These are phyloP conservation scores for Lepidium sativum DNA, from an alignment of 345 rosid genomes.

Conservation along the genomic window DNA sequence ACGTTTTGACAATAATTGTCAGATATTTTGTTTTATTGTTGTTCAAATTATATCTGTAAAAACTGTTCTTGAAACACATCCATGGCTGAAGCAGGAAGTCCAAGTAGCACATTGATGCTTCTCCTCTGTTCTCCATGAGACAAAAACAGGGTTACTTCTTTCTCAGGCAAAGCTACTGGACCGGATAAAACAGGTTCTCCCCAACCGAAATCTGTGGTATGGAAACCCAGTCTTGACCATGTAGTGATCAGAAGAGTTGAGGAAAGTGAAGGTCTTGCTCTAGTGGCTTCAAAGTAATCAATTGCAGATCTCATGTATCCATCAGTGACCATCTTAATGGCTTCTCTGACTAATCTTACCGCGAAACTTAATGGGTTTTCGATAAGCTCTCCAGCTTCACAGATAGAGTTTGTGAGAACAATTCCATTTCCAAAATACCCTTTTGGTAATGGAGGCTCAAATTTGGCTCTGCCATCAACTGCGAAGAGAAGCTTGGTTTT, in stretches of 20 bases:
- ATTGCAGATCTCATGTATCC: constrained; percentile 90
- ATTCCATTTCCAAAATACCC: constrained; percentile 91
- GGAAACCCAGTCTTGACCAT: constrained; percentile 78
- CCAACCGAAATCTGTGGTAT: constrained; percentile 88
- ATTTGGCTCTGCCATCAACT: constrained; percentile 79
- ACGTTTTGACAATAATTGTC: constrained; percentile 7
- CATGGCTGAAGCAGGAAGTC: constrained; percentile 79
- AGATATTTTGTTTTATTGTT: background rate
- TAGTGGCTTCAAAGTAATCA: constrained; percentile 79
- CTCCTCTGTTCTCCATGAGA: constrained; percentile 76
- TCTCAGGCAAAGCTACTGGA: constrained; percentile 86
- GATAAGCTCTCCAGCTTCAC: constrained; percentile 58
- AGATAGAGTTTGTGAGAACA: constrained; percentile 60
- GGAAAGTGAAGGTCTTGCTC: constrained; percentile 76
- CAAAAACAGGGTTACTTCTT: constrained; percentile 77
- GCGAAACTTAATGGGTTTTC: constrained; percentile 54
- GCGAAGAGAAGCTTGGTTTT: constrained; percentile 79
- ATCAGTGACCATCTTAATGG: constrained; percentile 70
- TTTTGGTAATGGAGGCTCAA: constrained; percentile 66
- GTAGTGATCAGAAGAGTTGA: constrained; percentile 82
- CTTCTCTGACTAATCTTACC: constrained; percentile 53
- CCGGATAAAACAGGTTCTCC: constrained; percentile 77
- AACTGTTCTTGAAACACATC: constrained; percentile 51
- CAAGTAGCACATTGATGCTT: constrained; percentile 81
- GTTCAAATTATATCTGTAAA: constrained; percentile 28